Base-by-base conservation (phyloP, 2,329 filamentous ascomycete genomes). In the Cercospora sp. region DNA sequence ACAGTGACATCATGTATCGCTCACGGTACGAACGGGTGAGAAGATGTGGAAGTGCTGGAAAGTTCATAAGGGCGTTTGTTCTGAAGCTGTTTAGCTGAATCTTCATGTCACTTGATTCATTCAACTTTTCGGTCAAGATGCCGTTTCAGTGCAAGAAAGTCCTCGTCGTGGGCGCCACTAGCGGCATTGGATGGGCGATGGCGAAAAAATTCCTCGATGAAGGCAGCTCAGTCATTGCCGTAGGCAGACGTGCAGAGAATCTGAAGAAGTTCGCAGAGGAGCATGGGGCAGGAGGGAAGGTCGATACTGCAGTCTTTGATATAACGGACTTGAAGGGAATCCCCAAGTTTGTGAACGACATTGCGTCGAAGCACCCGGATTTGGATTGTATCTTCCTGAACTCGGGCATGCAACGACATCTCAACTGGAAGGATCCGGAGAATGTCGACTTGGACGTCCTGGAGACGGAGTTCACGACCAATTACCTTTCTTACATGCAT, bases 371-470 rank as follows among this genome's bases (percentile, higher is more conserved):
- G 63, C 82, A 86, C 68, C 80, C 84, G 0, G 84, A 86, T 68
- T 75, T 87, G 2, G 84, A 86, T 72, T 82, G 81, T 66, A 75
- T 86, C n/a, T 79, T 86, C 66, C 73, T 86, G 60, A 86, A 86
- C 75, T 82, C 83, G 1, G 84, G 84, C n/a, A 83, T 86, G 33
- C 84, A 86, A 74, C 74, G 84, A 10, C 78, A 79, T 10, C 80
- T 84, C 68, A 79, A 85, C 72, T 85, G 85, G 71, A 78, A 80
- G 26, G 79, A 84, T 63, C 86, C 85, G 0, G 80, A 89, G 1
- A 75, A 84, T 16, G 79, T 86, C 0, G 80, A 79, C 48, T 70
- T 85, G 8, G 73, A 77, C 9, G 42, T 71, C n/a, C 51, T 71
- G 30, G 60, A 69, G 53, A 68, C 45, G 55, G 70, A 72, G 31